These are phyloP conservation scores for Tolypocladium paradoxum DNA, from an alignment of 2,329 filamentous ascomycete genomes.

Conservation along the genomic window DNA sequence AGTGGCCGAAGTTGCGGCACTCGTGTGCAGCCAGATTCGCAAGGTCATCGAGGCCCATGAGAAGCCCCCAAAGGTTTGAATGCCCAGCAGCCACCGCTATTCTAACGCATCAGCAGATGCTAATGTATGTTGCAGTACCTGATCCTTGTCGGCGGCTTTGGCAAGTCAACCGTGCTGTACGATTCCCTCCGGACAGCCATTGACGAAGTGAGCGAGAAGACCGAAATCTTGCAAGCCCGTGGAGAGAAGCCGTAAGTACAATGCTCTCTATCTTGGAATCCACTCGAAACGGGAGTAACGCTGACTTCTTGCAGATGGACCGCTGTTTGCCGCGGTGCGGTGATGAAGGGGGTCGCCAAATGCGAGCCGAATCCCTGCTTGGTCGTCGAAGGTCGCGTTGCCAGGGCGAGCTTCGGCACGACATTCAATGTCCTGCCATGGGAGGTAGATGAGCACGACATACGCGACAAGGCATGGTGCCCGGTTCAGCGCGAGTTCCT, in stretches of 20 bases:
- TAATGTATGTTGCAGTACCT: constrained; percentile 17
- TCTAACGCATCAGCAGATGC: neutral
- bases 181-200: constrained; percentile 5
- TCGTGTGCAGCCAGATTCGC: neutral
- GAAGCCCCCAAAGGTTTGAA: constrained; percentile 14
- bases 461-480: constrained; percentile 7
- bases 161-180: constrained; percentile 18
- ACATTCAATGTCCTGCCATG: neutral
- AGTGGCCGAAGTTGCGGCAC: neutral
- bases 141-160: constrained; percentile 28
- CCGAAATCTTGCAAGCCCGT: constrained; percentile 17
- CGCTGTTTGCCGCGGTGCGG: constrained; percentile 23
- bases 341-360: constrained; percentile 11
- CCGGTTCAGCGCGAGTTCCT: neutral
- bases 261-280: neutral
- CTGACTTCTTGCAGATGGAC: constrained; percentile 17
- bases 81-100: neutral
- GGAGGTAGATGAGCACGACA: neutral
- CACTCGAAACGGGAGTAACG: too few species aligned
- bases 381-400: constrained; percentile 11
- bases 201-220: neutral
- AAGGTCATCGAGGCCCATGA: constrained; percentile 3
- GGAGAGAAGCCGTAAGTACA: constrained; percentile 22
- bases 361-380: neutral
- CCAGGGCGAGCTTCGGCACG: constrained; percentile 17